Base-by-base conservation (phyloP, 2,329 filamentous ascomycete species). In the Diplodia mutila region DNA sequence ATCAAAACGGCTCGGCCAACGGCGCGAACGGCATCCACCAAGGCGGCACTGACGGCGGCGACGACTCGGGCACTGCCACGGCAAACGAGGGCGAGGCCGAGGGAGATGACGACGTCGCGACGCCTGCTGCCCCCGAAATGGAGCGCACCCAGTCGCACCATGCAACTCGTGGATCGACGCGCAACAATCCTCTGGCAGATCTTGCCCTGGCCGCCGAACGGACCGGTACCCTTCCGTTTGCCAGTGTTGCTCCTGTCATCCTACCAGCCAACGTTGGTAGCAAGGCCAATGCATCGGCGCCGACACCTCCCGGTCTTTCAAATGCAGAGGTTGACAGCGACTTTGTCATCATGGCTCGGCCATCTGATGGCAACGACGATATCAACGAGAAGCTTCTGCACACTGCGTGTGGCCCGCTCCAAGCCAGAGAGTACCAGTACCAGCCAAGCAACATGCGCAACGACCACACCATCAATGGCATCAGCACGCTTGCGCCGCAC, bases 111-210 rank as follows among this genome's bases (percentile, higher is more conserved):
- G 76, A 78, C 67, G 75, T 73, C 1, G 76, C 79, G 68, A 75
- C 77, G 34, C 77, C 82, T 42, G 80, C 78, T 27, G 79, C 85
- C 1, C 76, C 82, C 4, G 87, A 87, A 65, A 90, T 90, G 87
- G 84, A 86, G 61, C 85, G 88, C 48, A 86, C 86, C 14, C 81
- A 85, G 23, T 87, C 84, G 65, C 79, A 86, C 77, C 77, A 90
- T 81, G 74, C 86, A 76, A 77, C 81, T 69, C 73, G 81, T 71
- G 79, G 86, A 75, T 80, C 85, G 70, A 81, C 83, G 6, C 80
- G 86, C 65, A 67, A 55, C 57, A 85, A 83, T 61, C 83, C 85
- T 7, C 80, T 89, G 49, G 84, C 83, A 14, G 85, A 88, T 69
- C 80, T 88, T 23, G 84, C 86, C 14, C 77, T 80, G 16, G 78